phyloP scores from a whole-genome alignment of 495 filamentous ascomycete species.

The Penicillium atrosanguineum region DNA sequence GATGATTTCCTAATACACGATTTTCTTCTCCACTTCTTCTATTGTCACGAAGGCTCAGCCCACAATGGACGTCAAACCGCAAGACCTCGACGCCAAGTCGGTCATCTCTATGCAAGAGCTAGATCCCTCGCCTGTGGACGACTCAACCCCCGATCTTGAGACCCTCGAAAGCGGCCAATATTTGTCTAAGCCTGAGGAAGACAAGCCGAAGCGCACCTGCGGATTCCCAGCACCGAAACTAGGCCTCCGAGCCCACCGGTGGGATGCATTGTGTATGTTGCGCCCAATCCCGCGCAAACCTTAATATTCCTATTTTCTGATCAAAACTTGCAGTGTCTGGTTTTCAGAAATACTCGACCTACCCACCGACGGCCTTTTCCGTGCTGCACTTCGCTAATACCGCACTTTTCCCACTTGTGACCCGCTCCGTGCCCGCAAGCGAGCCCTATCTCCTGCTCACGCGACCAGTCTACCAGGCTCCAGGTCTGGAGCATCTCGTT shows the following conservation, averaged over 20 bases:
- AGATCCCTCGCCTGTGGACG: slow-evolving; percentile 79
- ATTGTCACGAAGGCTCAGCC: slow-evolving; percentile 6
- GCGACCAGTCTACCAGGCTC: slow-evolving; percentile 76
- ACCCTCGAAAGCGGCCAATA: slow-evolving; percentile 56
- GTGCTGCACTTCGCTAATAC: slow-evolving; percentile 76
- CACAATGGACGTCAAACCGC: slow-evolving; percentile 13
- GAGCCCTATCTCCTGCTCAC: slow-evolving; percentile 62
- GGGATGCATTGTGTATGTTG: slow-evolving; percentile 60
- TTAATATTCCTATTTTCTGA: background rate
- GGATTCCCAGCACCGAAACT: slow-evolving; percentile 34
- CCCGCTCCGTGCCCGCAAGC: slow-evolving; percentile 49
- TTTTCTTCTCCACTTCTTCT: slow-evolving; percentile 7
- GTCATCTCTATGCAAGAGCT: slow-evolving; percentile 70
- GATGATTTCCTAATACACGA: slow-evolving; percentile 12
- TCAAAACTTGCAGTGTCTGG: slow-evolving; percentile 58
- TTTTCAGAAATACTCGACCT: slow-evolving; percentile 82
- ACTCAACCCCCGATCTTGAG: slow-evolving; percentile 48
- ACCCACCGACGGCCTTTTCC: slow-evolving; percentile 77
- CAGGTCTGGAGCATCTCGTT: slow-evolving; percentile 44
- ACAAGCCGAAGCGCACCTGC: slow-evolving; percentile 11
- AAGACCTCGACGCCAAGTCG: slow-evolving; percentile 41
- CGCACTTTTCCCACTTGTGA: slow-evolving; percentile 67
- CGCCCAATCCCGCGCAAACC: background rate
- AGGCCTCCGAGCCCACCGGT: slow-evolving; percentile 58
- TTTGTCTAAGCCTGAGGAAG: slow-evolving; percentile 38